These are phyloP conservation scores for Erodium moschatum DNA, from an alignment of 441 rosid genomes.

Conservation along the genomic window DNA sequence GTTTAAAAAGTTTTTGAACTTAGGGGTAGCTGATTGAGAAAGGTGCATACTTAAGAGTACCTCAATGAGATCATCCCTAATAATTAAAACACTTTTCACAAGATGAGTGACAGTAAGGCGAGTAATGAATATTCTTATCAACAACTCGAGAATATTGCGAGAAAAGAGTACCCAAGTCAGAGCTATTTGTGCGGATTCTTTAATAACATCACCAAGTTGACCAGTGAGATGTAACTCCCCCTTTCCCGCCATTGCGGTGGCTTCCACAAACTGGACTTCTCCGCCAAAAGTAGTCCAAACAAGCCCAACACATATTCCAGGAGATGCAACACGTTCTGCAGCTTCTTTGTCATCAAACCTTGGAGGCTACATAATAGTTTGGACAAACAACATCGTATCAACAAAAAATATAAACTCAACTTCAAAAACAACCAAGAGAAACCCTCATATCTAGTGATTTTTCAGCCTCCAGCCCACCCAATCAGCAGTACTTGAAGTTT, in stretches of 20 bases:
- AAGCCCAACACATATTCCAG: slow-evolving; percentile 91
- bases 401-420: too few relatives aligned
- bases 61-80: too few relatives aligned
- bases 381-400: slow-evolving; percentile 13
- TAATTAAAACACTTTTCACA: neutral
- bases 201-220: slow-evolving; percentile 96
- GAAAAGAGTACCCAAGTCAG: slow-evolving; percentile 75
- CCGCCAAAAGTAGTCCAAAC: slow-evolving; percentile 98
- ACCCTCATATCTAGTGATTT: too few relatives aligned
- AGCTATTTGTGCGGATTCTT: slow-evolving; percentile 97
- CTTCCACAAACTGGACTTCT: slow-evolving; percentile 96
- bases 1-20: too few relatives aligned
- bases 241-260: slow-evolving; percentile 77
- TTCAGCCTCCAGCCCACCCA: too few relatives aligned
- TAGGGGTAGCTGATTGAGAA: too few relatives aligned
- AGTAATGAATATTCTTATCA: neutral
- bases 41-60: too few relatives aligned
- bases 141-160: neutral
- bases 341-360: slow-evolving; percentile 83
- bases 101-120: neutral
- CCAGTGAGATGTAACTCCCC: slow-evolving; percentile 96
- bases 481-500: too few relatives aligned
- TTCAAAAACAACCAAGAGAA: too few relatives aligned
- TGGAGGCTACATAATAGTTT: slow-evolving; percentile 70
- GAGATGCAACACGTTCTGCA: slow-evolving; percentile 80